Percentiles rank a stretch among this genome's conserved stretches.
Evolutionary conservation across 495 filamentous ascomycete genomes (phyloP).

Genomic region (Xylaria palmicola): DNA sequence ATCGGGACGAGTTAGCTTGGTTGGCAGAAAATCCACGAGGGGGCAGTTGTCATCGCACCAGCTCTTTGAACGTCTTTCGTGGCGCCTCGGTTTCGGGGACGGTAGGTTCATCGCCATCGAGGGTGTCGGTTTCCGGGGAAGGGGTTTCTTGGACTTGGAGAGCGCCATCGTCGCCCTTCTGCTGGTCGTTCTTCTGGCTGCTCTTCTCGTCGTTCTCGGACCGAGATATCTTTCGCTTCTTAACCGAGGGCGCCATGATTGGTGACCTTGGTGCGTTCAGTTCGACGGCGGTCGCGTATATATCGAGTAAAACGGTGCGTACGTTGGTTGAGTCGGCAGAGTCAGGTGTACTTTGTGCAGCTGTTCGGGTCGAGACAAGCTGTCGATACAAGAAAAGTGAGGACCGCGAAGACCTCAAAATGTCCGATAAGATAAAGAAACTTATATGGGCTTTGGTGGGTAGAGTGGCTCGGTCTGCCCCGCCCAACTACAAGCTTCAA

Average conservation of each 20-base stretch:
- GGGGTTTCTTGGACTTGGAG: background rate
- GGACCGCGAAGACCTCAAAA: background rate
- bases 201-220: constrained; percentile 1
- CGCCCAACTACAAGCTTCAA: too few species aligned
- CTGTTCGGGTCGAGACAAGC: background rate
- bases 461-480: too few species aligned
- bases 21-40: background rate
- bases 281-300: background rate
- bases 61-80: constrained; percentile 72
- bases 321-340: too few species aligned
- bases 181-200: background rate
- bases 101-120: constrained; percentile 17
- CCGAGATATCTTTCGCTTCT: constrained; percentile 25
- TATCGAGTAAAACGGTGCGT: too few species aligned
- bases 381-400: background rate
- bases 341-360: background rate
- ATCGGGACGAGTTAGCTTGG: constrained; percentile 4
- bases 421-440: constrained; percentile 11
- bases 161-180: background rate
- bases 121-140: constrained; percentile 10
- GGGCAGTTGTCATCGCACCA: constrained; percentile 42
- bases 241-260: constrained; percentile 19
- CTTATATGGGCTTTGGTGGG: background rate
- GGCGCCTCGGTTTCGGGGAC: constrained; percentile 20
- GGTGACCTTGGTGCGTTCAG: background rate